phyloP scores from a whole-genome alignment of 1,284 basidiomycete genomes.

The Sanguinoderma infundibulare region DNA sequence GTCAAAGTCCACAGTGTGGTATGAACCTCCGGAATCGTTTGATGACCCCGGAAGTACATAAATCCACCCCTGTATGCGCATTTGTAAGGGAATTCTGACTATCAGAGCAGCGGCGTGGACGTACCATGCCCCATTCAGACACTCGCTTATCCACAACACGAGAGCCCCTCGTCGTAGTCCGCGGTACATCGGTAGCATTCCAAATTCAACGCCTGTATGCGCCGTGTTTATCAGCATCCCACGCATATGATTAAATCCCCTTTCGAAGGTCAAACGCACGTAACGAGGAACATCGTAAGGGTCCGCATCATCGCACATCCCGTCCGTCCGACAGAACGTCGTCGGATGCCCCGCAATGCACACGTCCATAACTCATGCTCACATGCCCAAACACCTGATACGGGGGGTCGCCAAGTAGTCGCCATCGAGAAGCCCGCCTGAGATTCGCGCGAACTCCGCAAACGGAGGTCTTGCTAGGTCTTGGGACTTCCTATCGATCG shows the following conservation, averaged over 20 bases:
- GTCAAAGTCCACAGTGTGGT: too few species aligned
- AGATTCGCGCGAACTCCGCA: slow-evolving; percentile 35
- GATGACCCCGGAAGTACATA: too few species aligned
- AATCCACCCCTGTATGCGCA: too few species aligned
- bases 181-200: slow-evolving; percentile 51
- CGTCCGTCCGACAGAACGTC: slow-evolving; percentile 23
- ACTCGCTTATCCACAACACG: slow-evolving; percentile 7
- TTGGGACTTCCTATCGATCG: background rate
- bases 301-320: slow-evolving; percentile 44
- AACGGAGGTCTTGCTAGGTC: slow-evolving; percentile 25
- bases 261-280: too few species aligned
- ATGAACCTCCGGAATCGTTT: too few species aligned
- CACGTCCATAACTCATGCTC: slow-evolving; percentile 32
- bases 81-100: too few species aligned
- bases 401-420: too few species aligned
- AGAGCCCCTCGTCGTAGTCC: slow-evolving; percentile 48
- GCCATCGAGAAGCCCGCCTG: slow-evolving; percentile 34
- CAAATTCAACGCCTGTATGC: slow-evolving; percentile 43
- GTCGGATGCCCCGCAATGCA: slow-evolving; percentile 29
- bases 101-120: too few species aligned
- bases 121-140: background rate
- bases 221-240: background rate
- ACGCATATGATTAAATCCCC: background rate
- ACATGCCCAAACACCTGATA: slow-evolving; percentile 39
- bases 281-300: slow-evolving; percentile 53